Conservation (phyloP, 805 yeast species). For the Saturnispora galanensis region DNA sequence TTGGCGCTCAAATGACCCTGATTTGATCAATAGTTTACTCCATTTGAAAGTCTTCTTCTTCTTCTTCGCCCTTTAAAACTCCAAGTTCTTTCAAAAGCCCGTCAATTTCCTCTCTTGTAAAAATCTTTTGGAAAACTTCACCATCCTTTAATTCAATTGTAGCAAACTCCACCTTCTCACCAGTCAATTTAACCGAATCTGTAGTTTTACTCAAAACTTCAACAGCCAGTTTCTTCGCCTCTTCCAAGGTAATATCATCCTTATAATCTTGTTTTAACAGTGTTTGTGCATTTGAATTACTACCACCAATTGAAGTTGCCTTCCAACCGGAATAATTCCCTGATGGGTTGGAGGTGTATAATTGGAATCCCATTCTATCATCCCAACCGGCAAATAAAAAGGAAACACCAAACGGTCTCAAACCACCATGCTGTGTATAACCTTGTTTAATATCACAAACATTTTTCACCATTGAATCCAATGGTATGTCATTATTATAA, state of each 20-base stretch:
- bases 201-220: conserved; percentile 90
- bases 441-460: conserved; percentile 95
- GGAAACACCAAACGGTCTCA: conserved; percentile 96
- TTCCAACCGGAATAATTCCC: conserved; percentile 99
- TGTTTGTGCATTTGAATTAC: conserved; percentile 93
- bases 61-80: conserved; percentile 36
- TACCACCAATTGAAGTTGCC: conserved; percentile 95
- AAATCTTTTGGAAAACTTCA: conserved; percentile 56
- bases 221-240: conserved; percentile 80
- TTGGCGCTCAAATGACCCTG: too few relatives aligned
- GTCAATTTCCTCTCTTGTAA: conserved; percentile 74
- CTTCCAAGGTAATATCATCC: conserved; percentile 61
- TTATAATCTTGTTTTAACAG: conserved; percentile 90
- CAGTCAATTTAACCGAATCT: conserved; percentile 74
- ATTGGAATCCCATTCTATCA: conserved; percentile 79
- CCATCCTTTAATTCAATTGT: conserved; percentile 51
- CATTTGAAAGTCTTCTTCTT: conserved; percentile 28
- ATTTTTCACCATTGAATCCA: conserved; percentile 78
- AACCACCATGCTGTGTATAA: conserved; percentile 96
- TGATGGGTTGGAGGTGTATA: conserved; percentile 91
- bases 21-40: not conserved
- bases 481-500: conserved; percentile 90
- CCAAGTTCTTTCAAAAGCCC: conserved; percentile 62
- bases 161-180: conserved; percentile 90
- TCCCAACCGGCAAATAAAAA: conserved; percentile 95